Conservation (phyloP, 2,329 filamentous ascomycete species). For the Calonectria henricotiae region DNA sequence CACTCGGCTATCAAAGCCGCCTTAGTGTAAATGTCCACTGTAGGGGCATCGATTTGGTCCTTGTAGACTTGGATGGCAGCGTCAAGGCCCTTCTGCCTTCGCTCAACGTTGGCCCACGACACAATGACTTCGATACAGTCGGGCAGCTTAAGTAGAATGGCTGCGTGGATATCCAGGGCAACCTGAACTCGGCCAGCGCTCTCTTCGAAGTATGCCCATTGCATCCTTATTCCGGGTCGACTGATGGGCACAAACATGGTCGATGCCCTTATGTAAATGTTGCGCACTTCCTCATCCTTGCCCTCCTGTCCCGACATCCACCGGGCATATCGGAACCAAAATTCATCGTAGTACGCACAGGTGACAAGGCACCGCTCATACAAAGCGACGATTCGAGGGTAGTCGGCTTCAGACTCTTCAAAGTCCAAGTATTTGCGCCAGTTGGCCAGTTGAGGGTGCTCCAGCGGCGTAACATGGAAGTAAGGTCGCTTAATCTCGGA, state of each 20-base stretch:
- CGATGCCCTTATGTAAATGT: slow-evolving; percentile 91
- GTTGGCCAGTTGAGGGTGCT: slow-evolving; percentile 86
- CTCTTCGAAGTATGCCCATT: slow-evolving; percentile 97
- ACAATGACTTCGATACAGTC: slow-evolving; percentile 90
- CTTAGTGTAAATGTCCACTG: slow-evolving; percentile 84
- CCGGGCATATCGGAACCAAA: slow-evolving; percentile 96
- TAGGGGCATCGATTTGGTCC: slow-evolving; percentile 81
- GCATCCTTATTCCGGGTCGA: slow-evolving; percentile 85
- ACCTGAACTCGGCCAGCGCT: slow-evolving; percentile 83
- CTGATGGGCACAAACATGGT: slow-evolving; percentile 91
- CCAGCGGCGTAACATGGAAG: slow-evolving; percentile 95
- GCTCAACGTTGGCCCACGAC: slow-evolving; percentile 88
- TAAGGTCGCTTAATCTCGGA: slow-evolving; percentile 96
- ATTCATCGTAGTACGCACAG: slow-evolving; percentile 95
- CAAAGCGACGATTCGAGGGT: slow-evolving; percentile 82
- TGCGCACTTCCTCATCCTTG: slow-evolving; percentile 91
- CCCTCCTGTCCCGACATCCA: slow-evolving; percentile 90
- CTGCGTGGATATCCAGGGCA: slow-evolving; percentile 87
- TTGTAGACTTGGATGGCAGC: slow-evolving; percentile 89
- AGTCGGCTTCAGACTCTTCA: slow-evolving; percentile 89
- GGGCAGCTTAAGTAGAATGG: slow-evolving; percentile 83
- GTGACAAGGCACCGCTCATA: slow-evolving; percentile 96
- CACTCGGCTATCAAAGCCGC: slow-evolving; percentile 91
- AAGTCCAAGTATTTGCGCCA: slow-evolving; percentile 98
- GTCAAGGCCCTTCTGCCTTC: slow-evolving; percentile 87